These are phyloP conservation scores for Euphorbia corollata DNA, from an alignment of 441 rosid species.

Conservation along the genomic window DNA sequence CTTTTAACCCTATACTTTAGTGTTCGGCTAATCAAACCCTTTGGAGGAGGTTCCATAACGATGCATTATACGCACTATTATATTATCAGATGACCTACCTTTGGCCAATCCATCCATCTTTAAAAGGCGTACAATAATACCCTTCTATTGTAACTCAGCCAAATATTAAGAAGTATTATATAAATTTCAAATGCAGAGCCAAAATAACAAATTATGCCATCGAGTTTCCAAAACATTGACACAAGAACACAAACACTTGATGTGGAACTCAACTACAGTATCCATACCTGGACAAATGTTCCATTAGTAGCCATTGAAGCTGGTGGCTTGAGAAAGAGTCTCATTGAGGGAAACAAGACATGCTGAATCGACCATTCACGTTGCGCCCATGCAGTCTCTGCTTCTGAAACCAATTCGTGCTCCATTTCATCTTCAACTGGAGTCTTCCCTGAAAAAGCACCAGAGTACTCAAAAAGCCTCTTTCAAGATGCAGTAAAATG, in stretches of 20 bases:
- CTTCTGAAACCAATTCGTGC: constrained; percentile 61
- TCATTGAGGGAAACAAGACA: constrained; percentile 80
- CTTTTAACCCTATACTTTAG: no score
- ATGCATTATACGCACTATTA: no score
- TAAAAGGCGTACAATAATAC: no score
- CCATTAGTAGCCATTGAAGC: constrained; percentile 79
- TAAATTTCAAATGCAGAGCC: no score
- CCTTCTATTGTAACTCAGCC: no score
- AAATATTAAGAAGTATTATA: no score
- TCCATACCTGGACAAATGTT: constrained; percentile 73
- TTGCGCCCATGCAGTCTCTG: constrained; percentile 83
- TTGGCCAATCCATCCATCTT: no score
- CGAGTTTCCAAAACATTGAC: background rate
- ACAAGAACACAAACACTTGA: background rate
- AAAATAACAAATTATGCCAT: background rate
- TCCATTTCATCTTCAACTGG: constrained; percentile 25
- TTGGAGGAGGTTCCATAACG: no score
- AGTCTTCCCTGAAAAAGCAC: constrained; percentile 28
- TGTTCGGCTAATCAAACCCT: no score
- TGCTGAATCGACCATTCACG: constrained; percentile 98
- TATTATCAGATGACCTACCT: no score
- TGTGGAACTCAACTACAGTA: constrained; percentile 7
- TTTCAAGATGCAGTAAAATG: background rate
- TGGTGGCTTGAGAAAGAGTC: constrained; percentile 84
- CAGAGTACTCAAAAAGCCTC: background rate